Evolutionary conservation across 2,329 filamentous ascomycete genomes (phyloP).

Genomic region (Plectosphaerella cucumerina): DNA sequence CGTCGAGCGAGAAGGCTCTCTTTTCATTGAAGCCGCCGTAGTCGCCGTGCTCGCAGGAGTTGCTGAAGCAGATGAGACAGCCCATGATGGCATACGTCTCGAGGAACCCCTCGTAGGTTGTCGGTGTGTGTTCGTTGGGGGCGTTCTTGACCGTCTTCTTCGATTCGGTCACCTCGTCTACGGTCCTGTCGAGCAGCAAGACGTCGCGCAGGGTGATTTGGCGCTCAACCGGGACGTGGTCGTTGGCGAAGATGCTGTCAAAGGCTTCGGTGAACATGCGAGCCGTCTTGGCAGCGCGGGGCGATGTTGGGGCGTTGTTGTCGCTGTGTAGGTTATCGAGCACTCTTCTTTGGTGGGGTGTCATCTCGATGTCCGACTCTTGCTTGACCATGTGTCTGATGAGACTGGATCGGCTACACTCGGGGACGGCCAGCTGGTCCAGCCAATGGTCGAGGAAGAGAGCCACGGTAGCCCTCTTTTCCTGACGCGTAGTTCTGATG

Average conservation of each 20-base stretch:
- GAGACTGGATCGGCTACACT: slow-evolving; percentile 47
- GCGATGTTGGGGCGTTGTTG: slow-evolving; percentile 31
- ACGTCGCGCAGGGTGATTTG: slow-evolving; percentile 48
- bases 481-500: slow-evolving; percentile 42
- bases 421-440: slow-evolving; percentile 41
- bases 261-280: slow-evolving; percentile 54
- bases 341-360: slow-evolving; percentile 50
- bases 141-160: slow-evolving; percentile 49
- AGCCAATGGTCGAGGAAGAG: slow-evolving; percentile 54
- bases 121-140: slow-evolving; percentile 25
- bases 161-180: slow-evolving; percentile 49
- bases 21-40: slow-evolving; percentile 49
- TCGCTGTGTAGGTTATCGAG: slow-evolving; percentile 45
- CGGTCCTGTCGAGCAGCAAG: slow-evolving; percentile 47
- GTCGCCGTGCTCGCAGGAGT: slow-evolving; percentile 59
- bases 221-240: slow-evolving; percentile 24
- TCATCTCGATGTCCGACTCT: slow-evolving; percentile 42
- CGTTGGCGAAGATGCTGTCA: slow-evolving; percentile 46
- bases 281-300: slow-evolving; percentile 33
- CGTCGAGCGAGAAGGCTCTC: slow-evolving; percentile 48
- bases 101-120: slow-evolving; percentile 29
- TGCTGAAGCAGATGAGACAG: slow-evolving; percentile 55
- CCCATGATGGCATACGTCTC: slow-evolving; percentile 52
- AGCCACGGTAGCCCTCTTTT: slow-evolving; percentile 46
- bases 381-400: slow-evolving; percentile 50